Base-by-base conservation (phyloP, 75 land plant genomes). In the Pinus tabuliformis region DNA sequence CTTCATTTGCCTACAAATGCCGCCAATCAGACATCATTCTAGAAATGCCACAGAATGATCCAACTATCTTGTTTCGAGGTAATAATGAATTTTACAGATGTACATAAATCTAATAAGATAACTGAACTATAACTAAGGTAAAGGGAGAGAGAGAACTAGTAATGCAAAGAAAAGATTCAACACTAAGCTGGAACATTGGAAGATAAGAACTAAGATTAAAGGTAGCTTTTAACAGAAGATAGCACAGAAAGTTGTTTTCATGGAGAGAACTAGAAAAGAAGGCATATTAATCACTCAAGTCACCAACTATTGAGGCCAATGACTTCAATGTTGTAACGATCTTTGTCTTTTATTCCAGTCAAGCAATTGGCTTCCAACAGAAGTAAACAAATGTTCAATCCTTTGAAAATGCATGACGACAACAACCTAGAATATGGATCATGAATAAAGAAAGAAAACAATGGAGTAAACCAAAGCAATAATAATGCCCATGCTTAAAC, bases 1-100 rank as follows among this genome's bases (percentile, higher is more conserved):
- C 71, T 66, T 66, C 71, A 66, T 66, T 66, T 66, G 42, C 45
- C 71, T 66, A 39, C 71, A 39, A 66, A 39, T 20, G 33, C n/a
- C 18, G 20, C 71, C 22, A 66, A 66, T 6, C 71, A 66, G 6
- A 66, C 49, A 17, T 37, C 7, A 18, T 17, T 42, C 28, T 66
- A 37, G 39, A 39, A 66, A 39, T 20, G 33, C 18, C 39, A 11
- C 22, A 20, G 7, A 5, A 2, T 39, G 45, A 66, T 16, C 45
- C 12, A 20, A 18, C 6, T 8, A 24, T 17, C 22, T 30, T 37
- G 45, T 66, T 66, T 37, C 6, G 17, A 6, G 18, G 20, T 37
- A 66, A 66, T 8, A 37, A 66, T 66, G 70, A 42, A 15, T 18
- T 37, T 65, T 17, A 65, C 18, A 33, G 20, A 36, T 37, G 37